phyloP scores from a whole-genome alignment of 2,329 filamentous ascomycete species.

The Zymoseptoria passerinii region DNA sequence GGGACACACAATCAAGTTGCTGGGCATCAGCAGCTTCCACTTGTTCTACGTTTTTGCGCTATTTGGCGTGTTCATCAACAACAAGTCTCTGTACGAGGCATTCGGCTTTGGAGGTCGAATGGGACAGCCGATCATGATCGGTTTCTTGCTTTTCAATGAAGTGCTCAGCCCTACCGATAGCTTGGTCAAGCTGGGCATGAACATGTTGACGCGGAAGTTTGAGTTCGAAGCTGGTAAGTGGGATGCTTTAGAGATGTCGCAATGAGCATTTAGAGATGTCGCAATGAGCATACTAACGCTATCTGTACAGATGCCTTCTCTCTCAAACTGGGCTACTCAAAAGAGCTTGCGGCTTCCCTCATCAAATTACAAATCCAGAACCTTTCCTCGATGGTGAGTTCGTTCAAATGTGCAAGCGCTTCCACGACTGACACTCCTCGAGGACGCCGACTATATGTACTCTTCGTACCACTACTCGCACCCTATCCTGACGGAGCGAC shows the following conservation, averaged over 20 bases:
- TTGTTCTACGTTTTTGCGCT: constrained; percentile 95
- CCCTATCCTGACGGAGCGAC: constrained; percentile 85
- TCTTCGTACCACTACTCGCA: constrained; percentile 98
- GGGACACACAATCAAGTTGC: constrained; percentile 85
- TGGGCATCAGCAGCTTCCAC: constrained; percentile 73
- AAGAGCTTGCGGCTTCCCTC: constrained; percentile 74
- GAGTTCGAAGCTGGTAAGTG: constrained; percentile 80
- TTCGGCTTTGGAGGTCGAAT: constrained; percentile 74
- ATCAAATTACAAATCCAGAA: constrained; percentile 99
- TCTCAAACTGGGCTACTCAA: constrained; percentile 69
- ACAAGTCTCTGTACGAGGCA: constrained; percentile 77
- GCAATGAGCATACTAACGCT: constrained; percentile 14
- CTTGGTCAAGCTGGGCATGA: constrained; percentile 92
- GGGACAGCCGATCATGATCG: constrained; percentile 78
- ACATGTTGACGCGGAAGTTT: constrained; percentile 85
- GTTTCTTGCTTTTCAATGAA: constrained; percentile 95
- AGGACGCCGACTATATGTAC: constrained; percentile 93
- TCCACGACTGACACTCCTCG: background rate
- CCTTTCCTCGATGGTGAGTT: constrained; percentile 70
- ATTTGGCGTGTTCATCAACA: constrained; percentile 97
- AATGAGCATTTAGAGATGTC: too few relatives aligned
- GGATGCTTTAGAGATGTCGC: background rate
- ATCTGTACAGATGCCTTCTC: constrained; percentile 64
- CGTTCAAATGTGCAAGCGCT: background rate
- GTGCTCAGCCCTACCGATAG: constrained; percentile 91